phyloP scores from a whole-genome alignment of 1,284 basidiomycete genomes.

The Thecaphora thlaspeos region DNA sequence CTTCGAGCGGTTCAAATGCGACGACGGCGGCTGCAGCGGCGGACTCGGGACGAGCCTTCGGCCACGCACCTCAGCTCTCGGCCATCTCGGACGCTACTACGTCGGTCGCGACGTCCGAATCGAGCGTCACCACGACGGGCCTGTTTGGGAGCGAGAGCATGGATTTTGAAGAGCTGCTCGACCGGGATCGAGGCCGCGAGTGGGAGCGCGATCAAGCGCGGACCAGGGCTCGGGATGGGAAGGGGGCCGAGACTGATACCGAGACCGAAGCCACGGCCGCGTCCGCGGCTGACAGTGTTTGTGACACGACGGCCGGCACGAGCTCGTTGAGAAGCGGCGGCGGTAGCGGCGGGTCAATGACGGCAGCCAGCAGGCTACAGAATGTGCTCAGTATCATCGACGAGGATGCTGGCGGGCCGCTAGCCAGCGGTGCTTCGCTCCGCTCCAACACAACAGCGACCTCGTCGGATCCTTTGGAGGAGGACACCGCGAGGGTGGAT shows the following conservation, averaged over 20 bases:
- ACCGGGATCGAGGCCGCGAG: slow-evolving; percentile 7
- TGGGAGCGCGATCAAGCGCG: background rate
- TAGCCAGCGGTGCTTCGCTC: background rate
- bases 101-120: slow-evolving; percentile 13
- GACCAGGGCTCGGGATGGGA: too few species aligned
- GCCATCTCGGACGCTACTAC: slow-evolving; percentile 26
- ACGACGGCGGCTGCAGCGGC: too few species aligned
- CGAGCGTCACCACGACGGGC: slow-evolving; percentile 14
- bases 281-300: background rate
- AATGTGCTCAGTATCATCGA: slow-evolving; percentile 41
- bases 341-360: background rate
- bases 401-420: slow-evolving; percentile 9
- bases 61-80: slow-evolving; percentile 9
- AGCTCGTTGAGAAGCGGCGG: background rate
- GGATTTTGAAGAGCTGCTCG: slow-evolving; percentile 27
- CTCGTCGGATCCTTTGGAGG: too few species aligned
- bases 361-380: slow-evolving; percentile 19
- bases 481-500: too few species aligned
- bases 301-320: slow-evolving; percentile 2
- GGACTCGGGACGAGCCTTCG: too few species aligned
- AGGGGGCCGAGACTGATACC: too few species aligned
- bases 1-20: too few species aligned
- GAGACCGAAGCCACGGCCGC: too few species aligned
- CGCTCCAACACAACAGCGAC: background rate
- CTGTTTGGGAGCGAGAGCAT: slow-evolving; percentile 33